These are phyloP conservation scores for Haplographium delicatum DNA, from an alignment of 495 filamentous ascomycete species.

Conservation along the genomic window DNA sequence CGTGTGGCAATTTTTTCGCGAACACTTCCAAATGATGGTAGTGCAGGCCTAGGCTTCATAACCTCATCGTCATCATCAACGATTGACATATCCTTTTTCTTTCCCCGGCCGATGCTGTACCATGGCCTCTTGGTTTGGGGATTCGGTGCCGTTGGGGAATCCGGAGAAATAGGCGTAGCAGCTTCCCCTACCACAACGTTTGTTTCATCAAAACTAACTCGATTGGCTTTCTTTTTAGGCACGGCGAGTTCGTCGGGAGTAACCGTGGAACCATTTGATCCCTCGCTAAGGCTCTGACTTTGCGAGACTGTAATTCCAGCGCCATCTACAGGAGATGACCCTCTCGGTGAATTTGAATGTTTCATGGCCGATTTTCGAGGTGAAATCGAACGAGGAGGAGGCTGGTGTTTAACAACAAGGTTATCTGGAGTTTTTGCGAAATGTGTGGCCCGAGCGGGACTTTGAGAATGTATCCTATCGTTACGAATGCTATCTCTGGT, in stretches of 20 bases:
- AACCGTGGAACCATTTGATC: slow-evolving; percentile 48
- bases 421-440: slow-evolving; percentile 55
- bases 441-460: slow-evolving; percentile 64
- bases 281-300: slow-evolving; percentile 48
- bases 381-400: slow-evolving; percentile 73
- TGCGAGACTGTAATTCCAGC: too few relatives aligned
- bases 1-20: slow-evolving; percentile 43
- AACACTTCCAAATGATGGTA: slow-evolving; percentile 84
- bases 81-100: slow-evolving; percentile 39
- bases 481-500: slow-evolving; percentile 12
- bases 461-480: slow-evolving; percentile 43
- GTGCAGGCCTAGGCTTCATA: slow-evolving; percentile 68
- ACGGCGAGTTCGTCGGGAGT: slow-evolving; percentile 54
- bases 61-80: slow-evolving; percentile 53
- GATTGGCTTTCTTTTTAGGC: slow-evolving; percentile 59
- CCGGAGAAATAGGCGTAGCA: slow-evolving; percentile 45
- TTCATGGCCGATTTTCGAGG: slow-evolving; percentile 87
- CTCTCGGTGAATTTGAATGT: slow-evolving; percentile 31
- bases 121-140: slow-evolving; percentile 47
- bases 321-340: slow-evolving; percentile 13
- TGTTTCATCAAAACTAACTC: slow-evolving; percentile 85
- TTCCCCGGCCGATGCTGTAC: slow-evolving; percentile 43
- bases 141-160: slow-evolving; percentile 42
- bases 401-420: slow-evolving; percentile 62
- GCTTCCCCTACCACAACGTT: slow-evolving; percentile 53